Evolutionary conservation across 2,329 filamentous ascomycete genomes (phyloP).

Genomic region (Stemphylium vesicarium): DNA sequence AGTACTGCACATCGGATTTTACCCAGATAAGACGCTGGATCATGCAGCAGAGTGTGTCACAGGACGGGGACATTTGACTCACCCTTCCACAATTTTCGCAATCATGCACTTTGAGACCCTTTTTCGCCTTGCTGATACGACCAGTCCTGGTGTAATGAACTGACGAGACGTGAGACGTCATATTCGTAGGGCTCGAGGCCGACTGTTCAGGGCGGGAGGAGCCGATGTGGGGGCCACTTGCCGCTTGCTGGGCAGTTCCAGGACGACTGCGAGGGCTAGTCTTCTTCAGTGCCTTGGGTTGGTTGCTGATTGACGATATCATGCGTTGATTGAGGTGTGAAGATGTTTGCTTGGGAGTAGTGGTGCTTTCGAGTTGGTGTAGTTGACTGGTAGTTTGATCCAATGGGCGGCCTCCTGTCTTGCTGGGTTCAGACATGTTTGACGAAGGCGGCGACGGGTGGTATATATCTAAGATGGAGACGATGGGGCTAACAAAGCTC

Average conservation of each 20-base stretch:
- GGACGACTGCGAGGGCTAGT: slow-evolving; percentile 36
- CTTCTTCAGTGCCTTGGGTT: slow-evolving; percentile 27
- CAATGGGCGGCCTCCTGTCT: slow-evolving; percentile 44
- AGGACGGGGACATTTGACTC: slow-evolving; percentile 27
- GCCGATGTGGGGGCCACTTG: slow-evolving; percentile 32
- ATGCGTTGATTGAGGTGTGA: slow-evolving; percentile 27
- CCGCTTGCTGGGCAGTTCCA: slow-evolving; percentile 29
- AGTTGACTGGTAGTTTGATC: slow-evolving; percentile 26
- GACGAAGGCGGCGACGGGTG: slow-evolving; percentile 30
- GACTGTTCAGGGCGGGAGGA: slow-evolving; percentile 41
- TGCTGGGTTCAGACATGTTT: slow-evolving; percentile 43
- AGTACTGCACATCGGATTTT: neutral
- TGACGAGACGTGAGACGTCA: slow-evolving; percentile 33
- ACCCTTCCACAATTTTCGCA: slow-evolving; percentile 56
- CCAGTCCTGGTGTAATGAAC: slow-evolving; percentile 55
- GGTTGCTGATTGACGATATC: slow-evolving; percentile 37
- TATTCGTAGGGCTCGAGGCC: slow-evolving; percentile 38
- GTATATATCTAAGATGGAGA: slow-evolving; percentile 43
- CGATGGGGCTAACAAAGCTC: slow-evolving; percentile 37
- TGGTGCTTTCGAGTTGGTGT: slow-evolving; percentile 32
- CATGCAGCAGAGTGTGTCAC: neutral
- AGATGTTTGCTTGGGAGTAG: slow-evolving; percentile 19
- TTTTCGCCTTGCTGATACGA: slow-evolving; percentile 56
- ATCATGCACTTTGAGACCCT: slow-evolving; percentile 54
- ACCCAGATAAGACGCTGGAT: too few species aligned